A percentile compares a stretch with the other conserved stretches of the same genome.
phyloP scores from a whole-genome alignment of 495 filamentous ascomycete genomes.

The Cudoniella acicularis region DNA sequence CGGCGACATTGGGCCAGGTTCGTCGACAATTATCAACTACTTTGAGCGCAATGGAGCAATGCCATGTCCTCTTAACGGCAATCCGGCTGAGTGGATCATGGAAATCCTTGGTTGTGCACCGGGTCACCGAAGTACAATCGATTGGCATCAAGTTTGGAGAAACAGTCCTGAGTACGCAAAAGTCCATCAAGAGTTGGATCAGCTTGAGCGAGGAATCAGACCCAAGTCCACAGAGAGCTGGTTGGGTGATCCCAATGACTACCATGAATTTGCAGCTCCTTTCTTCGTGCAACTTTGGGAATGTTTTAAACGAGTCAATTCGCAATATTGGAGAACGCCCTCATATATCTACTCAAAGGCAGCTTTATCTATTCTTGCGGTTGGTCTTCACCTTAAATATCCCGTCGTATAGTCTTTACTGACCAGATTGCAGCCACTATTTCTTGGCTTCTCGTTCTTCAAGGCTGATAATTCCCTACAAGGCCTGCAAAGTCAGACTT shows the following conservation, averaged over 20 bases:
- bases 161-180: slow-evolving; percentile 70
- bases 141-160: slow-evolving; percentile 86
- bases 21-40: slow-evolving; percentile 55
- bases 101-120: slow-evolving; percentile 87
- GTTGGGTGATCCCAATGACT: slow-evolving; percentile 13
- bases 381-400: background rate
- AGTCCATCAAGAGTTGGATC: slow-evolving; percentile 64
- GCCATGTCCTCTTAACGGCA: slow-evolving; percentile 66
- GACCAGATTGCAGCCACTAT: slow-evolving; percentile 43
- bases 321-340: slow-evolving; percentile 88
- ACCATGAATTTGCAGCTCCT: slow-evolving; percentile 53
- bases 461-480: slow-evolving; percentile 65
- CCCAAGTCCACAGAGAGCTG: background rate
- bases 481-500: slow-evolving; percentile 88
- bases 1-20: slow-evolving; percentile 68
- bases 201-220: slow-evolving; percentile 44
- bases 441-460: slow-evolving; percentile 90
- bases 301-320: slow-evolving; percentile 64
- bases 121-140: slow-evolving; percentile 66
- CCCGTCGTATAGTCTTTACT: background rate
- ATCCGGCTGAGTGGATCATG: slow-evolving; percentile 93
- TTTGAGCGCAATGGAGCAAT: slow-evolving; percentile 69
- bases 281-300: slow-evolving; percentile 50
- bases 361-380: background rate
- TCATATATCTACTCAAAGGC: slow-evolving; percentile 47